Base-by-base conservation (phyloP, 306 rosid genomes). In the Rosa lucieae region DNA sequence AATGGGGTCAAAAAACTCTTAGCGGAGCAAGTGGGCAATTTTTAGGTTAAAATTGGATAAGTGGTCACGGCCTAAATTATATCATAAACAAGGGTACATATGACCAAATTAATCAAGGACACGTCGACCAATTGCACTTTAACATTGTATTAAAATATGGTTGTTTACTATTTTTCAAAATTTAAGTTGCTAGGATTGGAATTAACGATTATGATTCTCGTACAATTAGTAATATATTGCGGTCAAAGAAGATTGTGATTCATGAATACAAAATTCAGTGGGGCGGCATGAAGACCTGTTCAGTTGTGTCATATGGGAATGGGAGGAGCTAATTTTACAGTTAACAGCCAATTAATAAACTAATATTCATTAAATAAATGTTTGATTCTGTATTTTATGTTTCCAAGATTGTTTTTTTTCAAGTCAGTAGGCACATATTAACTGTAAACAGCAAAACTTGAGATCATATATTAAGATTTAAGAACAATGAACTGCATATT, bases 231-330 rank as follows among this genome's bases (percentile, higher is more conserved):
- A 32, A 56, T 7, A 15, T 43, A 39, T 55, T 68, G 67, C 39
- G 68, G 67, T 46, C 68, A 70, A 74, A 67, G 29, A 55, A 40
- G 42, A 73, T 53, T 39, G 43, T 68, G 73, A 46, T 63, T 14
- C 40, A 39, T 8, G 39, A 46, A 58, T 23, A 68, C 65, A 11
- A 32, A 32, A n/a, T 59, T 67, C 39, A 23, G 73, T 59, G 70
- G 81, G 81, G 59, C 76, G 76, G 81, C 76, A 56, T 70, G 70
- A 70, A 58, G 26, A 56, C 69, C 23, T 32, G 46, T 71, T 71
- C 56, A 43, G 35, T 78, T 73, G 77, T 61, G 73, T 63, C 67
- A 47, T 47, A 55, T 47, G 61, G 14, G 51, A 39, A 62, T 40
- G 39, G 35, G 70, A 14, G 18, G 55, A 49, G 55, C 55, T 68